A percentile compares a stretch with the other conserved stretches of the same genome.
Evolutionary conservation across 2,329 filamentous ascomycete species (phyloP).

Genomic region (Blastomyces silverae): DNA sequence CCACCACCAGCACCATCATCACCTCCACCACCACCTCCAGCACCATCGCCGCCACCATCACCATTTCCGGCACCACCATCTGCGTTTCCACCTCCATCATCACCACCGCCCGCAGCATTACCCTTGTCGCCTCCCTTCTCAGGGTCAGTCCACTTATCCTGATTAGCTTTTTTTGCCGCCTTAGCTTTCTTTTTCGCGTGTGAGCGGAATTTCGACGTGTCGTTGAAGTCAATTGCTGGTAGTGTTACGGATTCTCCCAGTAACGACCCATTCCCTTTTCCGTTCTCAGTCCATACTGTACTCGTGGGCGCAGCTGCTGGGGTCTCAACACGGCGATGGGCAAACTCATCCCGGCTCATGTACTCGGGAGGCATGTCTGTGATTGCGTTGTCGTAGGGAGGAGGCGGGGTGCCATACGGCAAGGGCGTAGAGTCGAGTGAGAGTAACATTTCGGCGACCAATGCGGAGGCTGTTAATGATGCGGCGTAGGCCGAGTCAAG

Average conservation of each 20-base stretch:
- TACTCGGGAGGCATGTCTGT: slow-evolving; percentile 31
- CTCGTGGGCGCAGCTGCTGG: background rate
- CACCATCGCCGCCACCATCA: slow-evolving; percentile 14
- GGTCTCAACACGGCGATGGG: slow-evolving; percentile 1
- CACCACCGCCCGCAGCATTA: slow-evolving; percentile 14
- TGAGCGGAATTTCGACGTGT: slow-evolving; percentile 17
- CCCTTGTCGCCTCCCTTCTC: slow-evolving; percentile 11
- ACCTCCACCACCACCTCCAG: slow-evolving; percentile 9
- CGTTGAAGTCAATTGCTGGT: slow-evolving; percentile 18
- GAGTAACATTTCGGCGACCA: slow-evolving; percentile 17
- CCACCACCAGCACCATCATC: slow-evolving; percentile 13
- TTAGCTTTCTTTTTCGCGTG: slow-evolving; percentile 17
- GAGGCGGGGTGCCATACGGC: slow-evolving; percentile 16
- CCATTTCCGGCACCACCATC: slow-evolving; percentile 15
- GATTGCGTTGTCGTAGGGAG: slow-evolving; percentile 19
- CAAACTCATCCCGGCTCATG: slow-evolving; percentile 11
- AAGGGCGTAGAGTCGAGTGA: slow-evolving; percentile 11
- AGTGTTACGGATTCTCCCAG: slow-evolving; percentile 2
- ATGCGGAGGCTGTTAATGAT: slow-evolving; percentile 17
- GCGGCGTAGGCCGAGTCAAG: slow-evolving; percentile 13
- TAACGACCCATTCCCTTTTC: background rate
- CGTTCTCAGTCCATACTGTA: background rate
- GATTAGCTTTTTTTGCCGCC: slow-evolving; percentile 12
- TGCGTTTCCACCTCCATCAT: slow-evolving; percentile 12
- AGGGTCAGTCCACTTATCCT: slow-evolving; percentile 11